phyloP scores from a whole-genome alignment of 495 filamentous ascomycete species.

The Pyrenopolyporus hunteri region DNA sequence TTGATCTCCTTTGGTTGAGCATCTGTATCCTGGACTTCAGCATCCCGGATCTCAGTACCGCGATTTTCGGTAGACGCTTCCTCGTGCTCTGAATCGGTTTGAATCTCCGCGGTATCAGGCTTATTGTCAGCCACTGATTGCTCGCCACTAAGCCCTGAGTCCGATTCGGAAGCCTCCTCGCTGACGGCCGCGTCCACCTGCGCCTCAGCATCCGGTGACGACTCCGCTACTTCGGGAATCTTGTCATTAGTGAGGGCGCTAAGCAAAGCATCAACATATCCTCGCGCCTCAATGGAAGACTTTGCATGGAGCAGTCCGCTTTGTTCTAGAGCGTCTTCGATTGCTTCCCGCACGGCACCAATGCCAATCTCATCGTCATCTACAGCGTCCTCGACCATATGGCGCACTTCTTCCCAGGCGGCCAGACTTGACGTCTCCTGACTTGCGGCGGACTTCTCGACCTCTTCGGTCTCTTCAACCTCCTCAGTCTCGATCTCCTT shows the following conservation, averaged over 20 bases:
- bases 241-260: conserved; percentile 44
- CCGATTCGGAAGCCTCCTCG: conserved; percentile 17
- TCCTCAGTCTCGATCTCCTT: conserved; percentile 26
- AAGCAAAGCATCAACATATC: conserved; percentile 50
- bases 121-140: conserved; percentile 17
- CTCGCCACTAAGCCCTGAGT: conserved; percentile 6
- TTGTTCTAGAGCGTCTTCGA: conserved; percentile 52
- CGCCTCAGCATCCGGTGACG: conserved; percentile 18
- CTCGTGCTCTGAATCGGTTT: conserved; percentile 20
- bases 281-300: conserved; percentile 43
- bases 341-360: conserved; percentile 49
- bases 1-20: not conserved
- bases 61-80: too few species aligned
- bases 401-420: conserved; percentile 60
- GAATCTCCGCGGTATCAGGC: conserved; percentile 15
- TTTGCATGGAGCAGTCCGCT: conserved; percentile 49
- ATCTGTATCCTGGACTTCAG: not conserved
- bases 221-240: conserved; percentile 22
- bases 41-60: not conserved
- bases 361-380: conserved; percentile 59
- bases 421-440: conserved; percentile 37
- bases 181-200: conserved; percentile 27
- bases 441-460: conserved; percentile 29
- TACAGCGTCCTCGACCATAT: conserved; percentile 60
- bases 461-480: conserved; percentile 23